phyloP scores from a whole-genome alignment of 495 filamentous ascomycete species.

The Penicillium bovifimosum region DNA sequence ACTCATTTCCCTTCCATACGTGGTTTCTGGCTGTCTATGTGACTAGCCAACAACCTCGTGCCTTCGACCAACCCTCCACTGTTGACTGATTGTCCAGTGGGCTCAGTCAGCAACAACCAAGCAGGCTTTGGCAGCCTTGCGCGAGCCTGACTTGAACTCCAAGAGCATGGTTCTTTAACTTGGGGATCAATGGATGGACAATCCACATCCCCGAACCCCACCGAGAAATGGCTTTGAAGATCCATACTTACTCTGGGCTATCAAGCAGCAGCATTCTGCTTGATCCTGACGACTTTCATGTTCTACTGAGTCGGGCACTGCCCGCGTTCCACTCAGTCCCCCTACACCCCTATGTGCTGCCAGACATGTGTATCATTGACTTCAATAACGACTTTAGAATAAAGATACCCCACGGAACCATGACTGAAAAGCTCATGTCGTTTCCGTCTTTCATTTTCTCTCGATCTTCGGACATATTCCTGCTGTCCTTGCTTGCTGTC shows the following conservation, averaged over 20 bases:
- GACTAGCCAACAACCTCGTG: neutral
- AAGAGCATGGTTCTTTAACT: neutral
- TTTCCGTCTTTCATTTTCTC: neutral
- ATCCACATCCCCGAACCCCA: neutral
- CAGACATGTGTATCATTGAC: neutral
- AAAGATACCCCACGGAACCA: conserved; percentile 9
- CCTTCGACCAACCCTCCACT: neutral
- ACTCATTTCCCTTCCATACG: neutral
- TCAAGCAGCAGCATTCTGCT: neutral
- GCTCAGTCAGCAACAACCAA: neutral
- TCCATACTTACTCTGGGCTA: neutral
- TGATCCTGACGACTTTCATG: neutral
- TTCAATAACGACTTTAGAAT: conserved; percentile 4
- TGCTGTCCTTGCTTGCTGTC: neutral
- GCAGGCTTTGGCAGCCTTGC: neutral
- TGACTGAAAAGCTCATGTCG: neutral
- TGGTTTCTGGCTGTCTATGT: neutral
- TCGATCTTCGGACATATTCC: neutral
- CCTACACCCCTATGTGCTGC: neutral
- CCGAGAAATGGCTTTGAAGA: neutral
- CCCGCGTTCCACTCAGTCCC: neutral
- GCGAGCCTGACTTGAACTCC: neutral
- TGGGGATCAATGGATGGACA: neutral
- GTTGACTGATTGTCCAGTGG: neutral
- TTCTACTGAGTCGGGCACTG: neutral